Percentiles rank a stretch among this genome's conserved stretches.
Evolutionary conservation across 2,329 filamentous ascomycete genomes (phyloP).

Genomic region (Trichothecium sympodiale): DNA sequence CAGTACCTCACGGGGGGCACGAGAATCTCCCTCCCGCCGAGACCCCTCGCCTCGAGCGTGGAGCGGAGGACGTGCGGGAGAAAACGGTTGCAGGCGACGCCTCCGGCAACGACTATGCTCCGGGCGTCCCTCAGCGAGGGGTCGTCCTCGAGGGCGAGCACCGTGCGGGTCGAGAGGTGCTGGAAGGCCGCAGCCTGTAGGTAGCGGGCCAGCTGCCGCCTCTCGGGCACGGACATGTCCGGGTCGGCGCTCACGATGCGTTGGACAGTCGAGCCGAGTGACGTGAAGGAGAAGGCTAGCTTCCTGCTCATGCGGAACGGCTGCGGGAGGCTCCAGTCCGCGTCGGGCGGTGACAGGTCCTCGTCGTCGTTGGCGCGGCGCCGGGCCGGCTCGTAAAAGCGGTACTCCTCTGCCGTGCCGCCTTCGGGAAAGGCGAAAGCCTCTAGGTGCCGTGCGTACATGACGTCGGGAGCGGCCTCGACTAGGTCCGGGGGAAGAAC

Average conservation of each 20-base stretch:
- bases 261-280: slow-evolving; percentile 45
- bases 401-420: slow-evolving; percentile 20
- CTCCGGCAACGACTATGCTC: slow-evolving; percentile 75
- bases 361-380: slow-evolving; percentile 14
- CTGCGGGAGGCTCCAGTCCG: slow-evolving; percentile 54
- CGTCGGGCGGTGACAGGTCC: slow-evolving; percentile 16
- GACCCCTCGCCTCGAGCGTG: slow-evolving; percentile 56
- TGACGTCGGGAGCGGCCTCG: slow-evolving; percentile 45
- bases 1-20: slow-evolving; percentile 72
- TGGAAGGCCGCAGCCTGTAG: slow-evolving; percentile 78
- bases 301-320: slow-evolving; percentile 49
- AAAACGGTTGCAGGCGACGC: slow-evolving; percentile 79
- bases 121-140: slow-evolving; percentile 24
- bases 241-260: slow-evolving; percentile 31
- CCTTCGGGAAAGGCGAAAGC: slow-evolving; percentile 57
- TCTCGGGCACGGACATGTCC: slow-evolving; percentile 48
- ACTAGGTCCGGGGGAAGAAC: slow-evolving; percentile 57
- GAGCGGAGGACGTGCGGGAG: slow-evolving; percentile 53
- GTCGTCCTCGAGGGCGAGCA: slow-evolving; percentile 48
- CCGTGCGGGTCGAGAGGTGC: slow-evolving; percentile 66
- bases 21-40: slow-evolving; percentile 36
- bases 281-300: slow-evolving; percentile 64
- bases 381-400: slow-evolving; percentile 27
- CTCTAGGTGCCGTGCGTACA: slow-evolving; percentile 76
- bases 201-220: slow-evolving; percentile 57